A percentile compares a stretch with the other conserved stretches of the same genome.
These are phyloP conservation scores for Suhomyces anneliseae DNA, from an alignment of 1,139 yeast species.

Conservation along the genomic window DNA sequence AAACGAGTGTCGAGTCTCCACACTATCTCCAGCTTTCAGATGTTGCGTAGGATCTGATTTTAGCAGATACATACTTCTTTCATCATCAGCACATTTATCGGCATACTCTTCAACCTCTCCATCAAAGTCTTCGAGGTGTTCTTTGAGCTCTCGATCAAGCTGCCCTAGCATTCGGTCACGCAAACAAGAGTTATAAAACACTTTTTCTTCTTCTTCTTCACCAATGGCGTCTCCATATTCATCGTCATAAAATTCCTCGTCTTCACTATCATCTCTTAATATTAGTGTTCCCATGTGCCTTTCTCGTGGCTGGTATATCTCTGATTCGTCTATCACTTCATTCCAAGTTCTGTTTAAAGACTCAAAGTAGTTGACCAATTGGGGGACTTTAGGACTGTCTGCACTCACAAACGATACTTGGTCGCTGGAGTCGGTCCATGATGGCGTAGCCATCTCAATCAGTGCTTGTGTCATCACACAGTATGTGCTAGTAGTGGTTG, in stretches of 20 bases:
- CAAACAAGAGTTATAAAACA: no score
- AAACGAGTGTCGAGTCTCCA: neutral
- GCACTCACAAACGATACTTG: conserved; percentile 2
- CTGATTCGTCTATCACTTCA: neutral
- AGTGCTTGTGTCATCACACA: neutral
- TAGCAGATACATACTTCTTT: no score
- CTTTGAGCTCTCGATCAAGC: no score
- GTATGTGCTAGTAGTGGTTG: no score
- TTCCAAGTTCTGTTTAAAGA: conserved; percentile 1
- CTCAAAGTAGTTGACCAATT: neutral
- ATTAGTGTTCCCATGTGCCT: neutral
- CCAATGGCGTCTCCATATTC: no score
- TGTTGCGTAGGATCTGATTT: no score
- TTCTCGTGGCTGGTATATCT: neutral
- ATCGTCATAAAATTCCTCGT: neutral
- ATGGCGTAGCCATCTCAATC: no score
- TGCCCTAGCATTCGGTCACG: no score
- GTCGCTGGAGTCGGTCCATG: conserved; percentile 2
- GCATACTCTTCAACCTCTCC: no score
- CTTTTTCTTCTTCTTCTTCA: no score
- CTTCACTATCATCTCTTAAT: neutral
- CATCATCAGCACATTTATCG: no score
- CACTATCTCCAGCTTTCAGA: neutral
- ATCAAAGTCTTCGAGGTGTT: no score
- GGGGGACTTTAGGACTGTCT: neutral